Percentiles rank a stretch among this genome's conserved stretches.
These are phyloP conservation scores for Escallonia rubra DNA, from an alignment of 129 eudicot species.

Conservation along the genomic window DNA sequence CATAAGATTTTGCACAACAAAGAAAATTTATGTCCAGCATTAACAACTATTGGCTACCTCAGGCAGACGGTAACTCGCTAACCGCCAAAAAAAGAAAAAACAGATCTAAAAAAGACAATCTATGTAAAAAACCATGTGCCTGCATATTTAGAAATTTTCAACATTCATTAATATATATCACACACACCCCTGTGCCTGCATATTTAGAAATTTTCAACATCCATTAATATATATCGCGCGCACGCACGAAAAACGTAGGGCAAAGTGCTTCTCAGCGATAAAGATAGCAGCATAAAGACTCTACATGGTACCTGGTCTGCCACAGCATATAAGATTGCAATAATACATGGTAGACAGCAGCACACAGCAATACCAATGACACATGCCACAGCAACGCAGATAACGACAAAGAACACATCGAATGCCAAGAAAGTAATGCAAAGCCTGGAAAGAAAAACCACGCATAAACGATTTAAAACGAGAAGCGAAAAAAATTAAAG, in stretches of 20 bases:
- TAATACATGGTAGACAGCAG: constrained; percentile 89
- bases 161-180: too few relatives aligned
- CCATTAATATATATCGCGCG: too few relatives aligned
- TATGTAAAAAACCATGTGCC: too few relatives aligned
- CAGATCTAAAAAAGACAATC: too few relatives aligned
- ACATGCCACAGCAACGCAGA: constrained; percentile 86
- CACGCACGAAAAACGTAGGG: neutral
- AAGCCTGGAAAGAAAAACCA: constrained; percentile 57
- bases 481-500: neutral
- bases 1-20: too few relatives aligned
- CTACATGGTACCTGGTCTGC: constrained; percentile 66
- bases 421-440: constrained; percentile 84
- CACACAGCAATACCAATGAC: constrained; percentile 85
- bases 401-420: constrained; percentile 83
- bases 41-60: too few relatives aligned
- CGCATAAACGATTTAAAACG: neutral
- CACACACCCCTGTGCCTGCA: too few relatives aligned
- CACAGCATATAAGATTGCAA: constrained; percentile 79
- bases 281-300: neutral
- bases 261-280: neutral
- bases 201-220: too few relatives aligned
- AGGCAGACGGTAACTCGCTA: too few relatives aligned
- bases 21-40: too few relatives aligned
- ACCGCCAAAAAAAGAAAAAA: too few relatives aligned
- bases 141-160: too few relatives aligned